phyloP scores from a whole-genome alignment of 1,139 yeast species.

The Yamadazyma triangularis region DNA sequence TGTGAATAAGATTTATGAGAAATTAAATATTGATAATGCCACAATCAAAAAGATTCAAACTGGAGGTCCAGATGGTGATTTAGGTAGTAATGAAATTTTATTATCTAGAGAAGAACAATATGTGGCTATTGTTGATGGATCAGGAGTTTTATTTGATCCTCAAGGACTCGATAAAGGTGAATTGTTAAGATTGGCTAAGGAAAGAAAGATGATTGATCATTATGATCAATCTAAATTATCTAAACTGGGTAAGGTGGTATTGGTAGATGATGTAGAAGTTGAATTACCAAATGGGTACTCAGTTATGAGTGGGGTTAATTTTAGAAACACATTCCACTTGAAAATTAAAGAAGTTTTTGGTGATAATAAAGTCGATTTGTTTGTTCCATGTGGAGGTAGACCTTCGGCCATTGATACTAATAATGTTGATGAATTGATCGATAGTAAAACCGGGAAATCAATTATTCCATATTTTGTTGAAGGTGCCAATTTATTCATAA shows the following conservation, averaged over 20 bases:
- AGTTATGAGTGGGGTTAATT: slow-evolving; percentile 82
- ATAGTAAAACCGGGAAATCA: slow-evolving; percentile 70
- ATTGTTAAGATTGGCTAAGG: slow-evolving; percentile 71
- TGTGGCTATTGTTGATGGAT: slow-evolving; percentile 90
- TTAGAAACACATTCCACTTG: slow-evolving; percentile 88
- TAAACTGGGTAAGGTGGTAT: slow-evolving; percentile 70
- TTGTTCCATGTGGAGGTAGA: slow-evolving; percentile 99
- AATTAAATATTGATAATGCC: slow-evolving; percentile 56
- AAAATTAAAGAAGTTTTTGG: slow-evolving; percentile 63
- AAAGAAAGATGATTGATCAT: slow-evolving; percentile 69
- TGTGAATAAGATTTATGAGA: slow-evolving; percentile 84
- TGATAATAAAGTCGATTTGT: slow-evolving; percentile 60
- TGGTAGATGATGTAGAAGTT: slow-evolving; percentile 82
- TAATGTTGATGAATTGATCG: slow-evolving; percentile 71
- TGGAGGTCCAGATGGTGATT: slow-evolving; percentile 99
- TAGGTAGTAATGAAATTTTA: slow-evolving; percentile 92
- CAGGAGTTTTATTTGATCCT: slow-evolving; percentile 93
- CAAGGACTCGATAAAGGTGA: slow-evolving; percentile 80
- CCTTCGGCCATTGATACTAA: slow-evolving; percentile 93
- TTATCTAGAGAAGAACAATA: slow-evolving; percentile 78
- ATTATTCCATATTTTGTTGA: slow-evolving; percentile 87
- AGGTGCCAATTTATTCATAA: slow-evolving; percentile 94
- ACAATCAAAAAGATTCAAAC: slow-evolving; percentile 80
- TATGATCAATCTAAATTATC: slow-evolving; percentile 68
- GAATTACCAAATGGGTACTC: slow-evolving; percentile 71